Evolutionary conservation across 768 basidiomycete genomes (phyloP), one percentile per base, ranked within the genome.

Genomic region (Russula emetica): DNA sequence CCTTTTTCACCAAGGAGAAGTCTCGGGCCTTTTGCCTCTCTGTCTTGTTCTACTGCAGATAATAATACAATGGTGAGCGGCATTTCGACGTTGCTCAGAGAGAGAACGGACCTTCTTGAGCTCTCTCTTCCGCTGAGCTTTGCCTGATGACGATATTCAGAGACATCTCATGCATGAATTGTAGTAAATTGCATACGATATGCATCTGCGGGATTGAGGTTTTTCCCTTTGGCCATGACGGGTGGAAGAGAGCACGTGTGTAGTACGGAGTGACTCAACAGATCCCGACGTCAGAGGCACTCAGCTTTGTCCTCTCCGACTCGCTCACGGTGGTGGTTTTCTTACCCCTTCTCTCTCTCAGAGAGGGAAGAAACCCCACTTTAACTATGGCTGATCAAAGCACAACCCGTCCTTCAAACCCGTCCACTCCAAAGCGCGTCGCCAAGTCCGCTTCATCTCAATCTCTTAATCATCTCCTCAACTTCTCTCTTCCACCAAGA

Each of bases 111-210:
- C 94, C 87, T 94, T 96, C 78, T 96, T 96, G 50, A 98, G 78
- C 73, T 99, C 96, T 73, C 94, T 98, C 75, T 94, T 94, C 63
- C 92, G 82, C 72, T 87, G 88, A 3, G 92, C 86, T 76, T 98
- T 98, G 60, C 94, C 94, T 97, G 69, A 28, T 38, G 40, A 36
- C 5, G n/a, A 6, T 53, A 14, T 65, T 45, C 57, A n/a, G 22
- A 60, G 40, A 55, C 6, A 11, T 24, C 5, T 26, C n/a, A 36
- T 26, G 26, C 32, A 47, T n/a, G 57, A n/a, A 13, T 13, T 58
- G 24, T 24, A 34, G 26, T 13, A 22, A n/a, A 40, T 1, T 51
- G 83, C 90, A 71, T 71, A 92, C 96, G 86, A 74, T 80, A 89
- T 0, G 96, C 88, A 72, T 99, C 96, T n/a, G 91, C 96, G 28